phyloP scores from a whole-genome alignment of 306 rosid species.

The Gynostemma pentaphyllum region DNA sequence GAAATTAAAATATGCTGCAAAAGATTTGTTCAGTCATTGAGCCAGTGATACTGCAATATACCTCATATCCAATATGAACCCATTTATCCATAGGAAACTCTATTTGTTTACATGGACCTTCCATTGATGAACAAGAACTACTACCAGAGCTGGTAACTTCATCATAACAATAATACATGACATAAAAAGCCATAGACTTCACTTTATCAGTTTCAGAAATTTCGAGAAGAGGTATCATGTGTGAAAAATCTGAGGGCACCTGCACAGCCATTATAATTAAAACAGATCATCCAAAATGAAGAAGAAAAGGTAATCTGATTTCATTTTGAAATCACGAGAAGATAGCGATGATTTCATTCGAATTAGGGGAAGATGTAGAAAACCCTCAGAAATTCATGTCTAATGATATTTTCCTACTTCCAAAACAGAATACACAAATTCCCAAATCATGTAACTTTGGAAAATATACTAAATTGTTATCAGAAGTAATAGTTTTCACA shows the following conservation, averaged over 20 bases:
- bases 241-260: conserved; percentile 30
- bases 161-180: conserved; percentile 22
- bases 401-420: not conserved
- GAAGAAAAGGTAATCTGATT: not conserved
- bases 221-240: conserved; percentile 53
- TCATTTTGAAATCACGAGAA: not conserved
- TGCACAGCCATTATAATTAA: conserved; percentile 23
- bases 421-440: not conserved
- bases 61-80: conserved; percentile 93
- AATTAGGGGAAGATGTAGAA: not conserved
- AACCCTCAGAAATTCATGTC: not conserved
- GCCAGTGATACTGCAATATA: conserved; percentile 13
- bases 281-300: conserved; percentile 1
- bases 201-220: conserved; percentile 37
- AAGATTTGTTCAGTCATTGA: not conserved
- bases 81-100: conserved; percentile 65
- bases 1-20: not conserved
- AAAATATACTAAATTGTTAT: not conserved
- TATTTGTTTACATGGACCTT: conserved; percentile 32
- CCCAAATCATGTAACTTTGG: not conserved
- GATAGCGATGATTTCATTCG: not conserved
- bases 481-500: not conserved
- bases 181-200: conserved; percentile 38
- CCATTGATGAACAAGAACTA: conserved; percentile 28
- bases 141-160: conserved; percentile 35